phyloP scores from a whole-genome alignment of 1,284 basidiomycete genomes.

The Moesziomyces parantarcticus region DNA sequence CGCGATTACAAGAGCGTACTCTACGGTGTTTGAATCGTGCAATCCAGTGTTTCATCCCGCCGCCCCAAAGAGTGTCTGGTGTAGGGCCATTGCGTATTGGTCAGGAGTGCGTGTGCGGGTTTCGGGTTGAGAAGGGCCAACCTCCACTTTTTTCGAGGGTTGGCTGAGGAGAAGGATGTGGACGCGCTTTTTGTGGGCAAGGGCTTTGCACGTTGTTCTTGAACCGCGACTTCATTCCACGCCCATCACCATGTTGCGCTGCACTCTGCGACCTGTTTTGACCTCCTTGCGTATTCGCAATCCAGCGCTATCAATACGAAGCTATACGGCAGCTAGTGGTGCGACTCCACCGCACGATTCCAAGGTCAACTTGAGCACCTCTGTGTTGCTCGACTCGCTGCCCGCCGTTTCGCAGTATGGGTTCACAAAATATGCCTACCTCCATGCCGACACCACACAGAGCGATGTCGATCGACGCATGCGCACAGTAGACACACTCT shows the following conservation, averaged over 20 bases:
- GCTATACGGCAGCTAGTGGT: no score
- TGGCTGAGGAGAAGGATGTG: no score
- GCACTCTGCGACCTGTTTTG: no score
- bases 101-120: background rate
- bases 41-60: background rate
- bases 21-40: conserved; percentile 47
- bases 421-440: conserved; percentile 20
- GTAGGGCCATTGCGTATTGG: background rate
- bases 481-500: conserved; percentile 18
- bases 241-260: no score
- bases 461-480: conserved; percentile 1
- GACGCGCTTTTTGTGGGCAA: no score
- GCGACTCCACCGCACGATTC: background rate
- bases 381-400: conserved; percentile 13
- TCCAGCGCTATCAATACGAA: no score
- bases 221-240: no score
- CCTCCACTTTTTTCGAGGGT: background rate
- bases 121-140: no score
- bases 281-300: no score
- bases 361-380: conserved; percentile 1
- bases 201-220: no score
- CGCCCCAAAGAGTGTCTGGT: no score
- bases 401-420: conserved; percentile 16
- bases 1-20: conserved; percentile 67
- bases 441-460: background rate